Conservation (phyloP, 176 grass and related monocot species). For the Oryza rufipogon region DNA sequence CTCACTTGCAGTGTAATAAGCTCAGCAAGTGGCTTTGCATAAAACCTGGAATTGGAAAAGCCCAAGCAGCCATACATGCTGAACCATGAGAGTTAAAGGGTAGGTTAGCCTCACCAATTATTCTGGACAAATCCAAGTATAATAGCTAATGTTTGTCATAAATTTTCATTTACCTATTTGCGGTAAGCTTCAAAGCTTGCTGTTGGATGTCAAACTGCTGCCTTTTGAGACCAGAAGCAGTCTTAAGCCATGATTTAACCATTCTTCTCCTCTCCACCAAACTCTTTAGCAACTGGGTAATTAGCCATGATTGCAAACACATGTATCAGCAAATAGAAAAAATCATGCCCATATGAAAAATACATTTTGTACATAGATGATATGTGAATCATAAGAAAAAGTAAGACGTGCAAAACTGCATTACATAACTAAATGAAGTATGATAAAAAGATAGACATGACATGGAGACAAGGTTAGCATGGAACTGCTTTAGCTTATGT, state of each 20-base stretch:
- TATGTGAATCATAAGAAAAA: slow-evolving; percentile 1
- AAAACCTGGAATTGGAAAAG: slow-evolving; percentile 95
- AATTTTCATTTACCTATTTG: slow-evolving; percentile 71
- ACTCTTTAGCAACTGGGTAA: slow-evolving; percentile 73
- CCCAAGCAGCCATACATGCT: slow-evolving; percentile 99
- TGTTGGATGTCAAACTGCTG: slow-evolving; percentile 98
- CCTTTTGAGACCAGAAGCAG: slow-evolving; percentile 81
- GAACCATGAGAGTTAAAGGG: slow-evolving; percentile 42
- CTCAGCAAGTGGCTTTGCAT: slow-evolving; percentile 94
- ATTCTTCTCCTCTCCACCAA: slow-evolving; percentile 95
- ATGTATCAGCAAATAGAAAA: slow-evolving; percentile 23
- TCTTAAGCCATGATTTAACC: slow-evolving; percentile 92
- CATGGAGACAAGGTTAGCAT: background rate
- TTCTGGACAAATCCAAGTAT: slow-evolving; percentile 26
- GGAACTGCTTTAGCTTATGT: no score
- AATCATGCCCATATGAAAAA: background rate
- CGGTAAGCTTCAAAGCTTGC: slow-evolving; percentile 95
- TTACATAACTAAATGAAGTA: slow-evolving; percentile 21
- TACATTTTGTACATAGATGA: slow-evolving; percentile 22
- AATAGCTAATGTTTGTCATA: slow-evolving; percentile 31
- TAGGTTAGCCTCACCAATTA: slow-evolving; percentile 30
- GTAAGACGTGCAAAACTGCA: background rate
- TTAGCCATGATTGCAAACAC: slow-evolving; percentile 26
- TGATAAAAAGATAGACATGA: background rate
- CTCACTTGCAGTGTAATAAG: slow-evolving; percentile 95